Conservation (phyloP, 1,284 basidiomycete species). For the Trichosporon faecale region DNA sequence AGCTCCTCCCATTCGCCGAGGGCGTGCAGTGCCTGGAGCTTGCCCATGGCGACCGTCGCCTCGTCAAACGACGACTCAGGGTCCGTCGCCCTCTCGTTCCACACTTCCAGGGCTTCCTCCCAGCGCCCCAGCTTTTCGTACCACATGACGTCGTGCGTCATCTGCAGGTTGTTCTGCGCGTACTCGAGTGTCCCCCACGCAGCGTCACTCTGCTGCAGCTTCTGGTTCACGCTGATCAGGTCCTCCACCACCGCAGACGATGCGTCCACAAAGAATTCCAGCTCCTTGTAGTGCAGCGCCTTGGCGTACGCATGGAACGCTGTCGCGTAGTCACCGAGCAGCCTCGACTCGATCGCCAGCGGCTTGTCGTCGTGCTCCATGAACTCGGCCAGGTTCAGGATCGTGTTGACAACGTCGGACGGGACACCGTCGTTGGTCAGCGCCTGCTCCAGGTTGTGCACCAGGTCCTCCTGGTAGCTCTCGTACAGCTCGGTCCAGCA, state of each 20-base stretch:
- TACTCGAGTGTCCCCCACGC: conserved; percentile 90
- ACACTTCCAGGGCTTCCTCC: conserved; percentile 88
- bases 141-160: conserved; percentile 64
- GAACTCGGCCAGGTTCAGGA: conserved; percentile 96
- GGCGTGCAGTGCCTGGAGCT: conserved; percentile 95
- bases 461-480: conserved; percentile 94
- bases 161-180: conserved; percentile 62
- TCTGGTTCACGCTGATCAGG: conserved; percentile 95
- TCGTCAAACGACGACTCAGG: conserved; percentile 58
- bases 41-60: conserved; percentile 70
- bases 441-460: conserved; percentile 83
- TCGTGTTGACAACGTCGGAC: conserved; percentile 85
- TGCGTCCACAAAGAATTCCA: conserved; percentile 90
- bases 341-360: conserved; percentile 87
- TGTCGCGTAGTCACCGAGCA: conserved; percentile 86
- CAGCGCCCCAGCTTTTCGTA: conserved; percentile 95
- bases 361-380: conserved; percentile 99
- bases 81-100: conserved; percentile 53
- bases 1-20: conserved; percentile 97
- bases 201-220: conserved; percentile 93
- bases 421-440: conserved; percentile 78
- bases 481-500: conserved; percentile 98
- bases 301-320: conserved; percentile 96
- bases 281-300: conserved; percentile 97
- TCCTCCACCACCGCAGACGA: conserved; percentile 75